Evolutionary conservation across 106 monocot genomes (phyloP).

Genomic region (Allium cepa): DNA sequence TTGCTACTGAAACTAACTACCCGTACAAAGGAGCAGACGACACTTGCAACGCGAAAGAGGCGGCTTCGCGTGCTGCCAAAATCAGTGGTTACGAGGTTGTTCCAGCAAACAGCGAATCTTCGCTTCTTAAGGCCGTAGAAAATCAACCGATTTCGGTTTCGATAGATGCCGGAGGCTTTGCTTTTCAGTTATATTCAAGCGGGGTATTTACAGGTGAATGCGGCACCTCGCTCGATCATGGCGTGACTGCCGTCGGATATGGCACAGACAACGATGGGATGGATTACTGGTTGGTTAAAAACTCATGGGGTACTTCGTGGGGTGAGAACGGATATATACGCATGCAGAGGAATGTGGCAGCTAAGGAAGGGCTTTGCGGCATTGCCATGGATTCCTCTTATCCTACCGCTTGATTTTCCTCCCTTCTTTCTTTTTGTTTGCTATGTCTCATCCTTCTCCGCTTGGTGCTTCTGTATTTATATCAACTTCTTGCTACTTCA

Average conservation of each 20-base stretch:
- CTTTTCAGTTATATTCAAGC: conserved; percentile 9
- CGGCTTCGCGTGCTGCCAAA: neutral
- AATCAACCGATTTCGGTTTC: neutral
- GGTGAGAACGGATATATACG: conserved; percentile 6
- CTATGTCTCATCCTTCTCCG: too few species aligned
- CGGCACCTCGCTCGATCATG: conserved; percentile 3
- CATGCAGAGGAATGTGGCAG: conserved; percentile 2
- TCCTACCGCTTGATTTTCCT: neutral
- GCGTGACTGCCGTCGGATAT: conserved; percentile 8
- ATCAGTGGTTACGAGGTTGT: conserved; percentile 25
- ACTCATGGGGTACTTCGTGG: conserved; percentile 9
- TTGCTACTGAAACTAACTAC: conserved; percentile 7
- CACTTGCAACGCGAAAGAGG: neutral
- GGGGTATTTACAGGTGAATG: conserved; percentile 5
- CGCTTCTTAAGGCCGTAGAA: conserved; percentile 20
- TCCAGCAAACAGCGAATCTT: conserved; percentile 15
- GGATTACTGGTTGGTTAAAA: conserved; percentile 13
- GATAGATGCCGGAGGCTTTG: conserved; percentile 3
- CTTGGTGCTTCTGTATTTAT: too few species aligned
- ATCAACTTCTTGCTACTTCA: too few species aligned
- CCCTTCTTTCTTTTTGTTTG: too few species aligned
- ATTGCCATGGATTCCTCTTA: conserved; percentile 6
- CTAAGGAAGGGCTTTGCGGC: neutral
- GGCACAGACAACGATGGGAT: conserved; percentile 7
- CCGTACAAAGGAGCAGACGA: neutral